Conservation (phyloP, 192 early-diverging fungal species). For the Irineochytrium annulatum region DNA sequence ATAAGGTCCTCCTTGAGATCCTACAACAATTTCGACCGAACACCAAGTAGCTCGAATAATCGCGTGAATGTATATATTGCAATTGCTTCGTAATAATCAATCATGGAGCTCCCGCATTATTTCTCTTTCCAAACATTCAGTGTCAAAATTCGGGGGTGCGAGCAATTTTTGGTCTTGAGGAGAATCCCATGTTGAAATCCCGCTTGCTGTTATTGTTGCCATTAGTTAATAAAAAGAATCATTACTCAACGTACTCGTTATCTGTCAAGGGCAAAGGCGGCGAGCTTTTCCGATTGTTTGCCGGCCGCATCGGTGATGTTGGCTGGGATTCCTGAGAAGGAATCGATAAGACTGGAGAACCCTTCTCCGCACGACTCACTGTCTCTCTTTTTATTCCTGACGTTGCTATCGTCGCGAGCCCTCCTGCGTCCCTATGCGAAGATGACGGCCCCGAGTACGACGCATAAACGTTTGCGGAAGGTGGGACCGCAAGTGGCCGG, state of each 20-base stretch:
- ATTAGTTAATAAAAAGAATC: neutral
- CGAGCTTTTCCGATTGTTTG: neutral
- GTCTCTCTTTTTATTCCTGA: conserved; percentile 1
- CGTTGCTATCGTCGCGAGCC: neutral
- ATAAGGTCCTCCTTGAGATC: too few relatives aligned
- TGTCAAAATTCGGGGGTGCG: conserved; percentile 37
- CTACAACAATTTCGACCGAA: too few relatives aligned
- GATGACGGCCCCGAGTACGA: too few relatives aligned
- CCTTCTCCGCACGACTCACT: neutral
- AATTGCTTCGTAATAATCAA: too few relatives aligned
- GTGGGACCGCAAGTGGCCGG: too few relatives aligned
- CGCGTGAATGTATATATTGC: too few relatives aligned
- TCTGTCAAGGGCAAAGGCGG: conserved; percentile 10
- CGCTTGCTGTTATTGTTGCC: conserved; percentile 16
- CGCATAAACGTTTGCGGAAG: too few relatives aligned
- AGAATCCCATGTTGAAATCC: conserved; percentile 45
- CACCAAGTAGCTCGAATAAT: too few relatives aligned
- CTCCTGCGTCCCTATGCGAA: neutral
- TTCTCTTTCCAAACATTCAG: too few relatives aligned
- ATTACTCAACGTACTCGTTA: conserved; percentile 4
- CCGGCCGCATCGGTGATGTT: neutral
- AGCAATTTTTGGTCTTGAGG: conserved; percentile 41
- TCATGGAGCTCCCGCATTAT: too few relatives aligned
- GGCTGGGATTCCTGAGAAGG: neutral
- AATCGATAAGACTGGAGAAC: neutral